Evolutionary conservation across 305 asterid species (phyloP).

Genomic region (Solanum aculeatissimum): DNA sequence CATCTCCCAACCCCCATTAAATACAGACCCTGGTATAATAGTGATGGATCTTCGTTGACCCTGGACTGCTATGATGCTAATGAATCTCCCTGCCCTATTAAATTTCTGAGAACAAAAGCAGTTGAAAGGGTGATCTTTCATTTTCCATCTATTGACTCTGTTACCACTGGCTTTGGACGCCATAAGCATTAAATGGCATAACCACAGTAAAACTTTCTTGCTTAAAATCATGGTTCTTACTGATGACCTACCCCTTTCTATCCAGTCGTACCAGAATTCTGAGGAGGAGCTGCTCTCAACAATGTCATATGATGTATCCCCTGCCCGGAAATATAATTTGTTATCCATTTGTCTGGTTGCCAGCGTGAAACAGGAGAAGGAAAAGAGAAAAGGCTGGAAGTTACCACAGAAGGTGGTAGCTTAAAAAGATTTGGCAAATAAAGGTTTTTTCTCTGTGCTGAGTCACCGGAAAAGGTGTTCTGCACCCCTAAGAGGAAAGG

Average conservation of each 20-base stretch:
- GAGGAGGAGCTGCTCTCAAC: not conserved
- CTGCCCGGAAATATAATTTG: not conserved
- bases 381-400: no score
- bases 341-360: not conserved
- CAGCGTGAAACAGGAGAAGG: no score
- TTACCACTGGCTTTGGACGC: not conserved
- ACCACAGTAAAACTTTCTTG: not conserved
- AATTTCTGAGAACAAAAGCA: not conserved
- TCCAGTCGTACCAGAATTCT: not conserved
- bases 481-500: no score
- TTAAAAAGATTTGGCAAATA: no score
- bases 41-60: not conserved
- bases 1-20: not conserved
- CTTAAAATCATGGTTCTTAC: not conserved
- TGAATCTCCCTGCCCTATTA: not conserved
- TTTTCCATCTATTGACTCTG: not conserved
- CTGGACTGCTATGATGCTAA: not conserved
- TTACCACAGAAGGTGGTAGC: no score
- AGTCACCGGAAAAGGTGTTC: no score
- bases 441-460: no score
- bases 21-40: not conserved
- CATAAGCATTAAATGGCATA: not conserved
- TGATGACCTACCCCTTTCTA: not conserved
- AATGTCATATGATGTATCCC: not conserved
- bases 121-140: not conserved